Percentiles rank a stretch among this genome's conserved stretches.
Evolutionary conservation across 1,284 basidiomycete species (phyloP).

Genomic region (Apiotrichum sp.): DNA sequence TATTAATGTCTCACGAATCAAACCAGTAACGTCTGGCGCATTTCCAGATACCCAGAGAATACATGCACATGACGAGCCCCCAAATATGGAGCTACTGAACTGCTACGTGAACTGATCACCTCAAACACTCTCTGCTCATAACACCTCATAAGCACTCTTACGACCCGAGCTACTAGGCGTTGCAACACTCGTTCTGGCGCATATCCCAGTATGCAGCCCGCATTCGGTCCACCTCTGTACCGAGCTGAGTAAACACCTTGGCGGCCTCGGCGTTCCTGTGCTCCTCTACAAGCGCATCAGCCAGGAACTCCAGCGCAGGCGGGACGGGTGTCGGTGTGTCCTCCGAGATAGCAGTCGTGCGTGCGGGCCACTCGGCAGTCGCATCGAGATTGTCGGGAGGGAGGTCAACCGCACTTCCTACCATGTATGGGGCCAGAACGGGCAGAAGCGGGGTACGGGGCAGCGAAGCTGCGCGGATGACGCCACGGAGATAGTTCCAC

Average conservation of each 20-base stretch:
- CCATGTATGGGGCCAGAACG: constrained; percentile 63
- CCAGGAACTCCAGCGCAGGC: constrained; percentile 76
- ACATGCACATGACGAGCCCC: not conserved
- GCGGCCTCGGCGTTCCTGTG: constrained; percentile 49
- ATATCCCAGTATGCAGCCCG: constrained; percentile 49
- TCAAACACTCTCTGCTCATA: no score
- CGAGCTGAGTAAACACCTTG: constrained; percentile 67
- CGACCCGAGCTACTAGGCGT: constrained; percentile 2
- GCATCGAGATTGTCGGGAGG: constrained; percentile 19
- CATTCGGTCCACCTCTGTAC: constrained; percentile 65
- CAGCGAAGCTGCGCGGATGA: constrained; percentile 11
- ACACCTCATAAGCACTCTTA: not conserved
- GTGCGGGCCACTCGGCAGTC: constrained; percentile 22
- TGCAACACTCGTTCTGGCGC: constrained; percentile 22
- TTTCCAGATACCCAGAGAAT: not conserved
- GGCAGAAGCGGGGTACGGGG: constrained; percentile 56
- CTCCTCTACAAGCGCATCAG: constrained; percentile 64
- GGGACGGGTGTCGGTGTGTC: constrained; percentile 67
- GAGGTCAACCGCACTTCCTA: constrained; percentile 25
- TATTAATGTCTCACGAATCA: no score
- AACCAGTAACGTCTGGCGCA: no score
- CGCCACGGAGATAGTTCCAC: constrained; percentile 87
- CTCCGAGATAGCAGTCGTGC: constrained; percentile 51
- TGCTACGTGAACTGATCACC: not conserved
- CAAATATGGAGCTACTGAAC: not conserved